A percentile compares a stretch with the other conserved stretches of the same genome.
Evolutionary conservation across 2,329 filamentous ascomycete species (phyloP).

Genomic region (Aspergillus fumigatus): DNA sequence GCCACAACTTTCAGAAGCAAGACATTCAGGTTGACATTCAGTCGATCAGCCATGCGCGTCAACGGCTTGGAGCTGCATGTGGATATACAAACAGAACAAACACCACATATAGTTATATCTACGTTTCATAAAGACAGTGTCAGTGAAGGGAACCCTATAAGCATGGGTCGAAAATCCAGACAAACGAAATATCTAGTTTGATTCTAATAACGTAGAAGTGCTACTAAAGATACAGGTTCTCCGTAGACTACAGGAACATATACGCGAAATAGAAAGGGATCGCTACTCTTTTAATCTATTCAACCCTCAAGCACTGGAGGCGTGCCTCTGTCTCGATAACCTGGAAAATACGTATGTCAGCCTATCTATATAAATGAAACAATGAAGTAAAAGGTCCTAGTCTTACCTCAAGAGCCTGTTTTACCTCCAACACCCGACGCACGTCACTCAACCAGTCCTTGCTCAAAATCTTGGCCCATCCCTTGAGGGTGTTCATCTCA

Average conservation of each 20-base stretch:
- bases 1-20: background rate
- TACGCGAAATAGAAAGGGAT: constrained; percentile 29
- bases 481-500: constrained; percentile 88
- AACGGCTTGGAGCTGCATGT: constrained; percentile 3
- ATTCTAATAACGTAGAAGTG: constrained; percentile 32
- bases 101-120: background rate
- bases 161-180: constrained; percentile 12
- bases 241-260: constrained; percentile 25
- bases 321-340: constrained; percentile 87
- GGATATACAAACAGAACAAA: constrained; percentile 21
- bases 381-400: background rate
- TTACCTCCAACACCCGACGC: constrained; percentile 86
- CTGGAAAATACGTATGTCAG: constrained; percentile 41
- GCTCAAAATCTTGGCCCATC: constrained; percentile 93
- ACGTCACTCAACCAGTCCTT: constrained; percentile 91
- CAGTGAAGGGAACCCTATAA: background rate
- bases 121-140: background rate
- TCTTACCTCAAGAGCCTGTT: constrained; percentile 91
- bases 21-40: background rate
- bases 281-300: constrained; percentile 46
- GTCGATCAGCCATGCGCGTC: background rate
- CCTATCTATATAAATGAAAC: background rate
- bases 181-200: constrained; percentile 30
- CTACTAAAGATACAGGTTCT: constrained; percentile 39
- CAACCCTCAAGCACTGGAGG: constrained; percentile 79